Base-by-base conservation (phyloP, 352 stramenopile genomes). In the Phytopythium litorale region DNA sequence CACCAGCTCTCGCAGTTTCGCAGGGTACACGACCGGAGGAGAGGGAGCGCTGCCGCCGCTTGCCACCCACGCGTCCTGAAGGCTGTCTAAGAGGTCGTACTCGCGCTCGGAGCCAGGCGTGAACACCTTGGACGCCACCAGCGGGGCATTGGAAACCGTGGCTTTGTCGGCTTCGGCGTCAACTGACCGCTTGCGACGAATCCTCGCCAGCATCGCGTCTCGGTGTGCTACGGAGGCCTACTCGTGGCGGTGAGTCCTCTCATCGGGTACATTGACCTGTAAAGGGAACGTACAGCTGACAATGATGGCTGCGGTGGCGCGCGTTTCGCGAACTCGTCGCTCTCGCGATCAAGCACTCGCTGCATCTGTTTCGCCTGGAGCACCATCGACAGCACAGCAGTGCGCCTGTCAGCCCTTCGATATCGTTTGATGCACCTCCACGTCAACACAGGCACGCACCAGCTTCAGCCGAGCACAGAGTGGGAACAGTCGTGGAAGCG, bases 401-500 rank as follows among this genome's bases (percentile, higher is more conserved):
- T 21, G 5, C 5, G 15, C 1, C 15, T 46, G 40, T 46, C 18
- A 46, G 40, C 5, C 9, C 12, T 40, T 40, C 35, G 35, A 23
- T 7, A 19, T 19, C 7, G 45, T 35, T n/a, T 21, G 28, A 12
- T 9, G 1, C 21, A 3, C 12, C 19, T 6, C 35, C 21, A 28
- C 21, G 2, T n/a, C 23, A 21, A 23, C 21, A 21, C 25, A 7
- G 4, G 32, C 35, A 38, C 45, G 2, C 70, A 88, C 81, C 70
- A 84, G 70, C 45, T 85, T 76, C 5, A 87, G 32, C 5, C 81
- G 69, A 49, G 71, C 68, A 43, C 81, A 87, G 11, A 86, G 50
- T 16, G 78, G 79, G 60, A 85, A 78, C 18, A 81, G 55, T 3
- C 68, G 58, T n/a, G 77, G 66, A 9, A 88, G 54, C 11, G 77